Percentiles rank a stretch among this genome's conserved stretches.
These are phyloP conservation scores for Ceratocystis ficicola DNA, from an alignment of 2,329 filamentous ascomycete genomes.

Conservation along the genomic window DNA sequence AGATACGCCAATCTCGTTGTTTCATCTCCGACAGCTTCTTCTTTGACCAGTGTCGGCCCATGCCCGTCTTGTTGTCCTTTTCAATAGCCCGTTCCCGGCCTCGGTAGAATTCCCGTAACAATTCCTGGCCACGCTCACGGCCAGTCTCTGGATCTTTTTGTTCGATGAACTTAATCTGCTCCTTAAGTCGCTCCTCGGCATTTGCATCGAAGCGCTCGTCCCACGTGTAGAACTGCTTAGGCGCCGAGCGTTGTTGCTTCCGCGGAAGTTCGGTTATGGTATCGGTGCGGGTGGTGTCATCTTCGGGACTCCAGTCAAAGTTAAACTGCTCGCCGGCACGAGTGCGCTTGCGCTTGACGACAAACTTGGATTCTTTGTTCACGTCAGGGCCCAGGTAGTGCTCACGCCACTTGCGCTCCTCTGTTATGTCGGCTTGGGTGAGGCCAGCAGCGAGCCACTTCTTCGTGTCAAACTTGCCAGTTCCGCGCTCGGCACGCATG, in stretches of 20 bases:
- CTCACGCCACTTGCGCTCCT: constrained; percentile 61
- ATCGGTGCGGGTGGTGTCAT: constrained; percentile 61
- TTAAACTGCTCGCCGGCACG: constrained; percentile 96
- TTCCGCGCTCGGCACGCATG: constrained; percentile 22
- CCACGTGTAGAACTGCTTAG: constrained; percentile 58
- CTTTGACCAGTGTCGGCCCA: constrained; percentile 92
- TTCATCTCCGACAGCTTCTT: constrained; percentile 90
- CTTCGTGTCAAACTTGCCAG: constrained; percentile 20
- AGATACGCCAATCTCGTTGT: constrained; percentile 96
- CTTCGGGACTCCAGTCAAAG: constrained; percentile 92
- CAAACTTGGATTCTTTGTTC: constrained; percentile 72
- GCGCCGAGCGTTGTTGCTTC: constrained; percentile 18
- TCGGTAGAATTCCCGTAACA: constrained; percentile 71
- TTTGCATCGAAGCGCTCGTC: constrained; percentile 42
- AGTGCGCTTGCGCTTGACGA: constrained; percentile 88
- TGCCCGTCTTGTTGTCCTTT: constrained; percentile 55
- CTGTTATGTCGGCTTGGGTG: constrained; percentile 45
- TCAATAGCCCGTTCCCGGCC: constrained; percentile 52
- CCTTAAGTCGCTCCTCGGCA: constrained; percentile 42
- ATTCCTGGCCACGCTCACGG: constrained; percentile 59
- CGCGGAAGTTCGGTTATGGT: constrained; percentile 13
- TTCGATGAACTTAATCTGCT: constrained; percentile 57
- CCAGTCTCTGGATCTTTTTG: constrained; percentile 67
- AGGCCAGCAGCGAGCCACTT: constrained; percentile 22
- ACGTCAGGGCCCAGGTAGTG: constrained; percentile 86